Evolutionary conservation across 2,329 filamentous ascomycete species (phyloP).

Genomic region (Sarocladiaceae sp.): DNA sequence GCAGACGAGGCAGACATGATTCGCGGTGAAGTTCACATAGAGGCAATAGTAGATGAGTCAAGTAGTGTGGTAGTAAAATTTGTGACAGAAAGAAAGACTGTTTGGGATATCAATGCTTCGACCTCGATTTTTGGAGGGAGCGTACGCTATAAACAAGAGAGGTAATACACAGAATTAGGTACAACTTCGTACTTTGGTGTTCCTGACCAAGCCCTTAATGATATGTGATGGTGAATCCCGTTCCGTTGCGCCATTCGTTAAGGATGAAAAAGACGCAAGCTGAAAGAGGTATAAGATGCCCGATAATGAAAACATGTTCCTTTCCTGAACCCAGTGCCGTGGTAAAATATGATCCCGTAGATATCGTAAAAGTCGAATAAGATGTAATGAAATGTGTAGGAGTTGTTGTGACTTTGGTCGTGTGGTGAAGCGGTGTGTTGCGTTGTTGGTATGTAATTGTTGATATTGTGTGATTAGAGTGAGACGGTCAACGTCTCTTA

Average conservation of each 20-base stretch:
- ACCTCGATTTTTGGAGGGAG: slow-evolving; percentile 8
- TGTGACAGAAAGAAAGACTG: neutral
- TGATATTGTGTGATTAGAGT: neutral
- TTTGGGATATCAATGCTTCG: slow-evolving; percentile 5
- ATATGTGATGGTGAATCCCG: too few relatives aligned
- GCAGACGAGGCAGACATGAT: too few relatives aligned
- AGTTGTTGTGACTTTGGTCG: neutral
- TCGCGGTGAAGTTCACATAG: too few relatives aligned
- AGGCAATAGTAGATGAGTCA: neutral
- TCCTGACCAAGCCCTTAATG: too few relatives aligned
- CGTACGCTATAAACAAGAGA: neutral
- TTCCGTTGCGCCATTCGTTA: neutral
- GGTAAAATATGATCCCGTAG: neutral
- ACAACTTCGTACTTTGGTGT: too few relatives aligned
- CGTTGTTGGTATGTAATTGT: neutral
- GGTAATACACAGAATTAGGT: neutral
- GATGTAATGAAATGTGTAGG: neutral
- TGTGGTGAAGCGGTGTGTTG: neutral
- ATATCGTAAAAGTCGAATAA: neutral
- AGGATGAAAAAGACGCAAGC: neutral
- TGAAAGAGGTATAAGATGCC: neutral
- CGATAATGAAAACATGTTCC: neutral
- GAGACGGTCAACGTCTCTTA: slow-evolving; percentile 2
- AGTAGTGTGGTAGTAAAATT: neutral
- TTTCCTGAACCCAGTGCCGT: neutral